A percentile compares a stretch with the other conserved stretches of the same genome.
Conservation (phyloP, 495 filamentous ascomycete genomes). For the Letharia columbiana region DNA sequence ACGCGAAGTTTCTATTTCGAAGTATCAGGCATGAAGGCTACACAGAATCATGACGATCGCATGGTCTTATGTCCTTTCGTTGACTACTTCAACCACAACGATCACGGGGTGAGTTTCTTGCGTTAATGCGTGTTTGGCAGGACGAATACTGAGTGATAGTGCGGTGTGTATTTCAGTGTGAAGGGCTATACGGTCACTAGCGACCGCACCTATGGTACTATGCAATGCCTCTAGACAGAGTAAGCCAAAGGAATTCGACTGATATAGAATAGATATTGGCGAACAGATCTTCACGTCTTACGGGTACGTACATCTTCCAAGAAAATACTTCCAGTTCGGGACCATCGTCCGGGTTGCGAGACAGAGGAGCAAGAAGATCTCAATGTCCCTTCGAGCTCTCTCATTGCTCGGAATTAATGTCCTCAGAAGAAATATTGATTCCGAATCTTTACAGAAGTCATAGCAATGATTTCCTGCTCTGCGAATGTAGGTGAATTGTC, state of each 20-base stretch:
- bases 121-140: not conserved
- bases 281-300: constrained; percentile 78
- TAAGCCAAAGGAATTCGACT: not conserved
- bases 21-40: constrained; percentile 41
- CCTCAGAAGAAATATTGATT: not conserved
- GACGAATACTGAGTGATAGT: constrained; percentile 33
- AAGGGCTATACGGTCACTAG: constrained; percentile 54
- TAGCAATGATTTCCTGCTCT: constrained; percentile 68
- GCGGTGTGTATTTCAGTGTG: constrained; percentile 51
- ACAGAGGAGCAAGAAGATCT: not conserved
- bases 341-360: not conserved
- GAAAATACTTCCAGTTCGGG: not conserved
- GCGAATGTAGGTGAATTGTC: constrained; percentile 50
- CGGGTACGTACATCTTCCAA: constrained; percentile 33
- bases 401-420: not conserved
- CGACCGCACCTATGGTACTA: constrained; percentile 46
- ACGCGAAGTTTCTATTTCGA: constrained; percentile 74
- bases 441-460: constrained; percentile 35
- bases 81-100: constrained; percentile 79
- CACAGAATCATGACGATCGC: constrained; percentile 52
- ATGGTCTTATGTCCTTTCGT: constrained; percentile 79
- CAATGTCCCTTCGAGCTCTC: not conserved
- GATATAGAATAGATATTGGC: constrained; percentile 34
- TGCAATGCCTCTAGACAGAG: not conserved
- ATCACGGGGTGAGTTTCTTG: constrained; percentile 36